These are phyloP conservation scores for Apiospora sp. DNA, from an alignment of 2,329 filamentous ascomycete species.

Conservation along the genomic window DNA sequence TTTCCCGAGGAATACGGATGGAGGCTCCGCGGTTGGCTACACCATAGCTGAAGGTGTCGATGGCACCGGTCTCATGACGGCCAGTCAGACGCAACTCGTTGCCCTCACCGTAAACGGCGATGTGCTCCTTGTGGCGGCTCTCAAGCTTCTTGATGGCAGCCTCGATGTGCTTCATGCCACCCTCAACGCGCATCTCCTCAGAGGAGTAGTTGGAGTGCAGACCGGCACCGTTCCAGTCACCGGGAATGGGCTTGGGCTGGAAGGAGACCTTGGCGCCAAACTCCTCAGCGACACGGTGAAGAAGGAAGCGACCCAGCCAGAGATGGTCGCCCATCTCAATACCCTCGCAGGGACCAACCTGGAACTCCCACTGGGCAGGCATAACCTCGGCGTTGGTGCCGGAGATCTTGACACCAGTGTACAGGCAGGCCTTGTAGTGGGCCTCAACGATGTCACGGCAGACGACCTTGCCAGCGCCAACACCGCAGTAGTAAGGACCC, in stretches of 20 bases:
- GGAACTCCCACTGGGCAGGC: slow-evolving; percentile 98
- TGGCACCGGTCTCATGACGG: slow-evolving; percentile 90
- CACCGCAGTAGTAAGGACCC: slow-evolving; percentile 97
- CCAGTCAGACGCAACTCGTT: slow-evolving; percentile 95
- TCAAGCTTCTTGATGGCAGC: slow-evolving; percentile 84
- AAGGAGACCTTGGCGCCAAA: slow-evolving; percentile 96
- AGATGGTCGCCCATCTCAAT: slow-evolving; percentile 96
- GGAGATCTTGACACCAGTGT: slow-evolving; percentile 90
- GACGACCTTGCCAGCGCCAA: slow-evolving; percentile 95
- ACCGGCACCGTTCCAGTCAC: slow-evolving; percentile 97
- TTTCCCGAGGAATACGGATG: slow-evolving; percentile 89
- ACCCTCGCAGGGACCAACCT: slow-evolving; percentile 88
- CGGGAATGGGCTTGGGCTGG: slow-evolving; percentile 92
- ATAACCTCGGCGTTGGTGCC: slow-evolving; percentile 99
- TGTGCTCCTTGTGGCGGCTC: slow-evolving; percentile 81
- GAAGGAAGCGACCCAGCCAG: slow-evolving; percentile 90
- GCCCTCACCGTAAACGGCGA: slow-evolving; percentile 93
- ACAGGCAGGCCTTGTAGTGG: slow-evolving; percentile 89
- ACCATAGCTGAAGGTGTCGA: slow-evolving; percentile 93
- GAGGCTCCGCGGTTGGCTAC: slow-evolving; percentile 95
- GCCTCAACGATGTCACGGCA: slow-evolving; percentile 96
- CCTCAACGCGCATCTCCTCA: slow-evolving; percentile 85
- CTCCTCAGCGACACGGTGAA: slow-evolving; percentile 92
- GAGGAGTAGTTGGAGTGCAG: slow-evolving; percentile 72
- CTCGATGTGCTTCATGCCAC: slow-evolving; percentile 96